Percentiles rank a stretch among this genome's conserved stretches.
phyloP scores from a whole-genome alignment of 2,329 filamentous ascomycete genomes.

The Trichoderma afroharzianum region DNA sequence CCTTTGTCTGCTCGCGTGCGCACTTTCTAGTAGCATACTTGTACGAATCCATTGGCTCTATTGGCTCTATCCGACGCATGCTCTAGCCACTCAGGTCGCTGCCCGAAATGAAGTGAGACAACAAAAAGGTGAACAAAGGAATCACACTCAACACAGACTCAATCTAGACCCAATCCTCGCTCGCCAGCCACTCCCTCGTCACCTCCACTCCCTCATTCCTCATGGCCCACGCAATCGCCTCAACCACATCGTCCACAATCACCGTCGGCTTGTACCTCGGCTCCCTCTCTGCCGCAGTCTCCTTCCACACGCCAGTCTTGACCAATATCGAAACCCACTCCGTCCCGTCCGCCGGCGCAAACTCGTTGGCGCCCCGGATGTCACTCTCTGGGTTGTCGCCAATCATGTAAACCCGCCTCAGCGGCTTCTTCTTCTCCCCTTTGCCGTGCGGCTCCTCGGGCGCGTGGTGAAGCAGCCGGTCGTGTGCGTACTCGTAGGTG shows the following conservation, averaged over 20 bases:
- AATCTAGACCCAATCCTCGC: constrained; percentile 3
- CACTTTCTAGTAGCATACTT: not conserved
- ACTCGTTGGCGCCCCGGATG: constrained; percentile 81
- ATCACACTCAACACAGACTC: not conserved
- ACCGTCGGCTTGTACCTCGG: constrained; percentile 61
- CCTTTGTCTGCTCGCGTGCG: constrained; percentile 3
- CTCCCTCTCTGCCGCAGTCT: constrained; percentile 36
- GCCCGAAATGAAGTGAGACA: not conserved
- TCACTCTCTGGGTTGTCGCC: constrained; percentile 89
- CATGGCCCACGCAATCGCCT: constrained; percentile 74
- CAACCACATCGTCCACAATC: constrained; percentile 70
- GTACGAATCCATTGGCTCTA: not conserved
- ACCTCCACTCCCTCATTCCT: constrained; percentile 47
- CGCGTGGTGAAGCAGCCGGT: constrained; percentile 59
- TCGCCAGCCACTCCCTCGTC: constrained; percentile 29
- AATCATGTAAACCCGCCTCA: constrained; percentile 86
- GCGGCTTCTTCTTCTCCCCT: constrained; percentile 50
- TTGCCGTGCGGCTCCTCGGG: constrained; percentile 20
- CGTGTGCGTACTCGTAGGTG: constrained; percentile 78
- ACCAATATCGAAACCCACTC: constrained; percentile 76
- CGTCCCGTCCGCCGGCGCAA: constrained; percentile 61
- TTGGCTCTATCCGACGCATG: not conserved
- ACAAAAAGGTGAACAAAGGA: not conserved
- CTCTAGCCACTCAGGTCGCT: not conserved
- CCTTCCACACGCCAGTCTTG: constrained; percentile 70